These are phyloP conservation scores for Zopfochytrium polystomum DNA, from an alignment of 371 early-diverging fungal species.

Conservation along the genomic window DNA sequence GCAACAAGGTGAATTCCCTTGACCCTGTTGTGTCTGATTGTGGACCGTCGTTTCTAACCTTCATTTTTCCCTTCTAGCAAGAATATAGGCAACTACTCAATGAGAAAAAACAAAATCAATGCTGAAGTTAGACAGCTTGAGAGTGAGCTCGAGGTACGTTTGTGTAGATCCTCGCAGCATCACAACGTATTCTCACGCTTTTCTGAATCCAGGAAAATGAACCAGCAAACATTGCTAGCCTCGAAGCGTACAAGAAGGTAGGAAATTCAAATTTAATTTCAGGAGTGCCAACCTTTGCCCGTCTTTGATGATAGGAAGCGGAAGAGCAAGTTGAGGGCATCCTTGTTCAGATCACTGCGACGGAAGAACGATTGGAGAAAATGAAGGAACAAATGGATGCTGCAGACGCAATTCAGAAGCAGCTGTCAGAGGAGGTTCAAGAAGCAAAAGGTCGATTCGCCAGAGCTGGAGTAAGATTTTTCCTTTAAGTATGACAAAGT, in stretches of 20 bases:
- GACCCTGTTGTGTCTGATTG: no score
- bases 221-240: slow-evolving; percentile 59
- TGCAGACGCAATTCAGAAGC: slow-evolving; percentile 1
- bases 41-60: no score
- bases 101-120: no score
- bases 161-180: no score
- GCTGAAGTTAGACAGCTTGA: no score
- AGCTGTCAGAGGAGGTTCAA: slow-evolving; percentile 6
- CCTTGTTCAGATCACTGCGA: slow-evolving; percentile 36
- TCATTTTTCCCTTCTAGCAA: no score
- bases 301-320: slow-evolving; percentile 38
- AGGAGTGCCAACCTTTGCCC: background rate
- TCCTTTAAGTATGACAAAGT: background rate
- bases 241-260: slow-evolving; percentile 50
- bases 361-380: slow-evolving; percentile 2
- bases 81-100: no score
- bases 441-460: background rate
- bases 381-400: background rate
- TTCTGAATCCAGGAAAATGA: slow-evolving; percentile 57
- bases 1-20: no score
- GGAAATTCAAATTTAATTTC: slow-evolving; percentile 21
- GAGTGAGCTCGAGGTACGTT: no score
- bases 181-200: no score
- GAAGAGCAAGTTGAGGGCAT: slow-evolving; percentile 47
- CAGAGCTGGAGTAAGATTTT: background rate